These are phyloP conservation scores for Theobroma cacao DNA, from an alignment of 345 rosid species.

Conservation along the genomic window DNA sequence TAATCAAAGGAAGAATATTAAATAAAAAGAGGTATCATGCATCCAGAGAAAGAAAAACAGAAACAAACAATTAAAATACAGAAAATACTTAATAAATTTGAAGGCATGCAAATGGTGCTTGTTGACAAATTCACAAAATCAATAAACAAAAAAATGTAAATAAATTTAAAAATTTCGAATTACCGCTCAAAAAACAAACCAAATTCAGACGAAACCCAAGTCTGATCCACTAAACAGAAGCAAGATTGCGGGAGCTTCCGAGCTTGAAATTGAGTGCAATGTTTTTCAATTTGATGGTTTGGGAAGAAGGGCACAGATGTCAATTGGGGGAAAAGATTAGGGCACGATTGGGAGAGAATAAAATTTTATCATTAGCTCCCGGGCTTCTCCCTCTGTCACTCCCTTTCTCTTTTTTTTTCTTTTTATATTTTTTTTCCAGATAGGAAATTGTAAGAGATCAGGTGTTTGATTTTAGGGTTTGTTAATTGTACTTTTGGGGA, in stretches of 20 bases:
- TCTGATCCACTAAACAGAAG: constrained; percentile 18
- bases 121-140: not conserved
- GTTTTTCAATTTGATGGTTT: not conserved
- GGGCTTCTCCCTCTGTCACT: not conserved
- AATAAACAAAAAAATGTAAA: not conserved
- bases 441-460: not conserved
- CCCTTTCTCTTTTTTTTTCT: not conserved
- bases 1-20: not conserved
- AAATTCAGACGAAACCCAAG: constrained; percentile 2
- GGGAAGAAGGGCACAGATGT: not conserved
- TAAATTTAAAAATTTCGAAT: not conserved
- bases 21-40: not conserved
- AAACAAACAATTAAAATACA: not conserved
- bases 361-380: not conserved
- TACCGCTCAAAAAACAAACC: not conserved
- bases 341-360: not conserved
- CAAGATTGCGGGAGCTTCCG: not conserved
- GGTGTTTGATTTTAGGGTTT: constrained; percentile 24
- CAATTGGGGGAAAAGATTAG: not conserved
- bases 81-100: not conserved
- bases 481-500: constrained; percentile 14
- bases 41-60: not conserved
- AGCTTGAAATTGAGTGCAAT: not conserved
- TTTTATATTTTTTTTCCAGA: not conserved
- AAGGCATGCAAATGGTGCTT: constrained; percentile 9